These are phyloP conservation scores for Spiraea crenata DNA, from an alignment of 331 rosid species.

Conservation along the genomic window DNA sequence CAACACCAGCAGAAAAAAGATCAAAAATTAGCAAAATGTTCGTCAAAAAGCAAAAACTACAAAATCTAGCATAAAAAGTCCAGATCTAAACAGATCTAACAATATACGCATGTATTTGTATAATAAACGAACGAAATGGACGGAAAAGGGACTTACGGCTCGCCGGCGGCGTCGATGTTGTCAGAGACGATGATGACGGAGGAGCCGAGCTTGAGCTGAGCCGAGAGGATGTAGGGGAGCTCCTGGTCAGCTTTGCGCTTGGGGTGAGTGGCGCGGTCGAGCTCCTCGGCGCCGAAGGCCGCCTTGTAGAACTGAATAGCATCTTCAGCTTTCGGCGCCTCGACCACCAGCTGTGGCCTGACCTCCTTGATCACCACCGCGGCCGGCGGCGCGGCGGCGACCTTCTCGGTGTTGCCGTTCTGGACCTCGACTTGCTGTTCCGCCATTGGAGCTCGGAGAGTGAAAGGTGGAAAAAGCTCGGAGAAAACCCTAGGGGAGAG, in stretches of 20 bases:
- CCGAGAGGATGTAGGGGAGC: constrained; percentile 53
- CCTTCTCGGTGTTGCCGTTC: too few relatives aligned
- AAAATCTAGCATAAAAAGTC: background rate
- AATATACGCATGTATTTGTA: background rate
- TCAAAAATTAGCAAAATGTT: background rate
- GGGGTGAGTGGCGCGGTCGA: constrained; percentile 1
- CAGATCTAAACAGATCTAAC: constrained; percentile 23
- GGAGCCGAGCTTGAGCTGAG: constrained; percentile 59
- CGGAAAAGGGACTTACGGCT: constrained; percentile 34
- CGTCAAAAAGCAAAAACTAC: background rate
- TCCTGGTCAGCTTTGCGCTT: constrained; percentile 94
- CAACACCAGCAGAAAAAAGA: background rate
- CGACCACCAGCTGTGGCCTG: too few relatives aligned
- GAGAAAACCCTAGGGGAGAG: too few relatives aligned
- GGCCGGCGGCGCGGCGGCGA: too few relatives aligned
- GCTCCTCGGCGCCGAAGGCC: too few relatives aligned
- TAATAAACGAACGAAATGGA: too few relatives aligned
- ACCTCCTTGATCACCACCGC: too few relatives aligned
- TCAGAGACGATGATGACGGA: constrained; percentile 51
- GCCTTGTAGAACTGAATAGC: too few relatives aligned
- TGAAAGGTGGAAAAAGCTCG: too few relatives aligned
- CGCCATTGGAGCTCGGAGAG: too few relatives aligned
- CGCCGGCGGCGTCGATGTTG: constrained; percentile 26
- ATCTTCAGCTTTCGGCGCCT: too few relatives aligned
- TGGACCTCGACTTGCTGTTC: too few relatives aligned